These are phyloP conservation scores for Torulaspora microellipsoides DNA, from an alignment of 805 yeast genomes.

Conservation along the genomic window DNA sequence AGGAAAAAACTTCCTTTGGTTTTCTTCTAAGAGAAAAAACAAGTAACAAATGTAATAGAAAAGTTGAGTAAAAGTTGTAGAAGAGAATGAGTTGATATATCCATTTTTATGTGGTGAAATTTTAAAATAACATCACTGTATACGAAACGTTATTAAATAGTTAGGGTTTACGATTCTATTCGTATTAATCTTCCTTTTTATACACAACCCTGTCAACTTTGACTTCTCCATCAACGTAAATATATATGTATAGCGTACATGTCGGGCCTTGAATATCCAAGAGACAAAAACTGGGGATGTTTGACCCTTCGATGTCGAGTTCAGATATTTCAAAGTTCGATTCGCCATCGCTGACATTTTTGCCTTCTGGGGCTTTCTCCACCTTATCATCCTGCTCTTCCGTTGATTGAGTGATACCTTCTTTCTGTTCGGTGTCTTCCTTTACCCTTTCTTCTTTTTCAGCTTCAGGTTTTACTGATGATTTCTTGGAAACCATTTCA, in stretches of 20 bases:
- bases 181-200: slow-evolving; percentile 41
- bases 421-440: slow-evolving; percentile 6
- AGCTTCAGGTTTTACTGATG: slow-evolving; percentile 13
- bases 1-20: slow-evolving; percentile 34
- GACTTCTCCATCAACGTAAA: slow-evolving; percentile 73
- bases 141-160: slow-evolving; percentile 1
- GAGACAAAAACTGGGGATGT: slow-evolving; percentile 83
- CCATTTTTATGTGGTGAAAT: slow-evolving; percentile 1
- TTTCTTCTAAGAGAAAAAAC: slow-evolving; percentile 3
- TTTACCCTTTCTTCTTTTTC: slow-evolving; percentile 1
- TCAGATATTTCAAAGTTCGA: slow-evolving; percentile 25
- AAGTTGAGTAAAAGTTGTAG: not conserved
- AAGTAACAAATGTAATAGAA: not conserved
- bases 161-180: not conserved
- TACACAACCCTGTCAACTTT: slow-evolving; percentile 84
- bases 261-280: slow-evolving; percentile 76
- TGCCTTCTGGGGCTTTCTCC: slow-evolving; percentile 1
- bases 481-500: slow-evolving; percentile 19
- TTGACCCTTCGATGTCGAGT: slow-evolving; percentile 30
- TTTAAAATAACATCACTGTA: not conserved
- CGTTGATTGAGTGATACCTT: not conserved
- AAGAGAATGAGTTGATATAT: not conserved
- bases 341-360: slow-evolving; percentile 9
- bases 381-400: not conserved
- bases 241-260: slow-evolving; percentile 82